phyloP scores from a whole-genome alignment of 805 yeast species.

The Zygotorulaspora sp. region DNA sequence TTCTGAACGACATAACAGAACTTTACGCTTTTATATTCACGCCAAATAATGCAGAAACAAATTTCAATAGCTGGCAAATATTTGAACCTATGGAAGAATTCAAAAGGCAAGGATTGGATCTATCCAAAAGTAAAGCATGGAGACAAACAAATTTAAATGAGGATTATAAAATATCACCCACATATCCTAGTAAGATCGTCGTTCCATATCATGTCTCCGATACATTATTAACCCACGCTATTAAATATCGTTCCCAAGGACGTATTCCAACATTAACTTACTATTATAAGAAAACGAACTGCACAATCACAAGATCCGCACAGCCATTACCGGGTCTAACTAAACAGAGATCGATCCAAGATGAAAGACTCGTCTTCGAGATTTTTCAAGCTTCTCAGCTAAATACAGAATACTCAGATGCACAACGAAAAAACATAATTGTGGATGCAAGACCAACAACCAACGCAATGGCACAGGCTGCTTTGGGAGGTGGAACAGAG shows the following conservation, averaged over 20 bases:
- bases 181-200: slow-evolving; percentile 66
- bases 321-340: slow-evolving; percentile 92
- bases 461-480: slow-evolving; percentile 94
- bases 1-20: slow-evolving; percentile 47
- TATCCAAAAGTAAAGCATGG: slow-evolving; percentile 50
- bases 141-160: slow-evolving; percentile 61
- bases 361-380: slow-evolving; percentile 74
- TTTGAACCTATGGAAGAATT: slow-evolving; percentile 64
- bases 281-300: slow-evolving; percentile 60
- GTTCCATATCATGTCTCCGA: slow-evolving; percentile 81
- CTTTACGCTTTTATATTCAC: slow-evolving; percentile 80
- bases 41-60: slow-evolving; percentile 66
- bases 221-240: slow-evolving; percentile 75
- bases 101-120: slow-evolving; percentile 58
- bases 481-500: slow-evolving; percentile 97
- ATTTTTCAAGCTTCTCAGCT: slow-evolving; percentile 58
- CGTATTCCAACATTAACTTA: slow-evolving; percentile 82
- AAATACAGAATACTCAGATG: slow-evolving; percentile 12
- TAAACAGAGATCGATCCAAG: slow-evolving; percentile 84
- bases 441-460: slow-evolving; percentile 92
- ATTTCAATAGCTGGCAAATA: slow-evolving; percentile 66
- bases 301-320: slow-evolving; percentile 81
- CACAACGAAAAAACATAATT: slow-evolving; percentile 52
- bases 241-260: slow-evolving; percentile 77
- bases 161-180: slow-evolving; percentile 60